Evolutionary conservation across 2,329 filamentous ascomycete species (phyloP).

Genomic region (Madurella fahalii): DNA sequence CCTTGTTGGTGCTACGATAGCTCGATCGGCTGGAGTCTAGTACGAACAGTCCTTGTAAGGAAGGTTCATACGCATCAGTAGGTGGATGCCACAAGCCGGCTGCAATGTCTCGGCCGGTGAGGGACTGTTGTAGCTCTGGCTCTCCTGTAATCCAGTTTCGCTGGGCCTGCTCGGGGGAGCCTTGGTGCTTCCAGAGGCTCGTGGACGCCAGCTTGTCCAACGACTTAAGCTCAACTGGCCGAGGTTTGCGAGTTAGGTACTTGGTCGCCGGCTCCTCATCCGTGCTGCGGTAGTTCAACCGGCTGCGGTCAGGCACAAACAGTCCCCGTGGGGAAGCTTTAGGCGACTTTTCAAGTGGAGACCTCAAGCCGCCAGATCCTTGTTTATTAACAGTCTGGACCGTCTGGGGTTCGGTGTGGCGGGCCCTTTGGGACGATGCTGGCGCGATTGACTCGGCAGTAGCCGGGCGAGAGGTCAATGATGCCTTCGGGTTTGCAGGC

Average conservation of each 20-base stretch:
- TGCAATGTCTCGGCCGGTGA: too few species aligned
- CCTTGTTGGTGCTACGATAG: not conserved
- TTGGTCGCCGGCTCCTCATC: conserved; percentile 32
- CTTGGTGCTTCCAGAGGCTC: conserved; percentile 25
- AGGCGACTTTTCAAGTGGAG: conserved; percentile 1
- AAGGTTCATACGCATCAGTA: not conserved
- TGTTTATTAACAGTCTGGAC: conserved; percentile 12
- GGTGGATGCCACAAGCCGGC: conserved; percentile 24
- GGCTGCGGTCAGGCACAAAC: conserved; percentile 24
- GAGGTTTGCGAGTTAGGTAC: conserved; percentile 28
- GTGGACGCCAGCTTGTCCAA: conserved; percentile 28
- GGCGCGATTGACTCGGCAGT: not conserved
- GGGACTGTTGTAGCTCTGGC: not conserved
- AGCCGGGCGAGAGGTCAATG: conserved; percentile 4
- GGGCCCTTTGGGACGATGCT: conserved; percentile 15
- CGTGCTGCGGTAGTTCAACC: conserved; percentile 29
- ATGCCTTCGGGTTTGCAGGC: conserved; percentile 18
- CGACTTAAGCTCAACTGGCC: conserved; percentile 24
- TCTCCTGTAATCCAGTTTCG: conserved; percentile 29
- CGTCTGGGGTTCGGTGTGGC: conserved; percentile 11
- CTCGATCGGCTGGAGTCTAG: not conserved
- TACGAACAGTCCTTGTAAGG: conserved; percentile 5
- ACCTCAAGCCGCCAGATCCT: conserved; percentile 21
- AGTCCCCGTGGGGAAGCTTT: conserved; percentile 21
- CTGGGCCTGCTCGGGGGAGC: conserved; percentile 1